Evolutionary conservation across 2,329 filamentous ascomycete species (phyloP), one percentile per base, ranked within the genome.

Genomic region (Clarireedia monteithiana): DNA sequence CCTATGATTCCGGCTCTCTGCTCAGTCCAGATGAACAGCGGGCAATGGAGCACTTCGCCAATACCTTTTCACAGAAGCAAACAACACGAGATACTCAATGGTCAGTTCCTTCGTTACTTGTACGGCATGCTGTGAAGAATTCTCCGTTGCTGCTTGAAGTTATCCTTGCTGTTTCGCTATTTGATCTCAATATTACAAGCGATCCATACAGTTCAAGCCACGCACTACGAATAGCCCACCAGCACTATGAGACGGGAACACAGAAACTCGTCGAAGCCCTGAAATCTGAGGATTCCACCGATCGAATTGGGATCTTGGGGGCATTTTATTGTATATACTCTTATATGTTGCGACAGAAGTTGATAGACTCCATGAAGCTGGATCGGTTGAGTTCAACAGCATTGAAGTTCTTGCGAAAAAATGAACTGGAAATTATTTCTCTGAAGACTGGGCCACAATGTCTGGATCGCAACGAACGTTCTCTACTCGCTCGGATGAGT

Each of bases 61-160:
- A 54, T 4, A 38, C 20, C 20, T 59, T 57, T 20, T 59, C 57
- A 34, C 42, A 42, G n/a, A 53, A 50, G 5, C 57, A 59, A 20
- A 59, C 57, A 3, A 59, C 57, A 20, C 51, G 54, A 48, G 54
- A 57, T 45, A 44, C 54, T 2, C 45, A 50, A 12, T 59, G 57
- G 57, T 59, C 57, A 3, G 48, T 42, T 15, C 45, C 57, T 7
- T 45, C 36, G n/a, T 48, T 23, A 75, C 64, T 44, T 71, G 74
- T n/a, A 78, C 62, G 1, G 73, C 77, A 1, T 74, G 77, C 69
- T 77, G 57, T 51, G 5, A 39, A 58, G 39, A 12, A 48, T 30
- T 51, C 56, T n/a, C 6, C 24, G 15, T 49, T 55, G 45, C 47
- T 55, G 14, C 45, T 50, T 20, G 30, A 58, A 20, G 30, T 52